phyloP scores from a whole-genome alignment of 805 yeast genomes.

The Barnettozyma sucrosica region DNA sequence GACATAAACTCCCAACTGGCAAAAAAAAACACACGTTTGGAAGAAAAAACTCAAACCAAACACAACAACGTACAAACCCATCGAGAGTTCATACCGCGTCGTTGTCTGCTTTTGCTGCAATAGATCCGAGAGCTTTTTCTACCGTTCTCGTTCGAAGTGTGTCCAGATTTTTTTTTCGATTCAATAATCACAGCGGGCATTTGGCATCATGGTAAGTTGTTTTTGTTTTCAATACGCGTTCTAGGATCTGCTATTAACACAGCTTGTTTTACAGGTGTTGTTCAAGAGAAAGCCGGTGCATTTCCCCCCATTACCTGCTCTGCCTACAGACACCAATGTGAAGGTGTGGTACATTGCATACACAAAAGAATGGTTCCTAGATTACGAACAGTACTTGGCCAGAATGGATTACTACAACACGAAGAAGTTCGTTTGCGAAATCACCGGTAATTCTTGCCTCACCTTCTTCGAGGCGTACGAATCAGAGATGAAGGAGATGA shows the following conservation, averaged over 20 bases:
- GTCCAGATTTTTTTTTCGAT: not conserved
- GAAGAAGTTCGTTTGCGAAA: constrained; percentile 88
- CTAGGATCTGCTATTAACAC: not conserved
- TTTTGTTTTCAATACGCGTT: not conserved
- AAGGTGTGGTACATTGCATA: constrained; percentile 78
- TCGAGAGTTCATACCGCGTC: too few species aligned
- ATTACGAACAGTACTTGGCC: constrained; percentile 68
- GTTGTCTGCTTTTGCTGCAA: too few species aligned
- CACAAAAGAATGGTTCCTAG: constrained; percentile 83
- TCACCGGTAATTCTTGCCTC: constrained; percentile 87
- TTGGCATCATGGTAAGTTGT: not conserved
- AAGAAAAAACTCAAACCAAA: too few species aligned
- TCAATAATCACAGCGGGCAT: not conserved
- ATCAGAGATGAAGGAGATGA: constrained; percentile 60
- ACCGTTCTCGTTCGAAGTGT: not conserved
- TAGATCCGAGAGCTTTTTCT: not conserved
- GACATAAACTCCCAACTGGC: too few species aligned
- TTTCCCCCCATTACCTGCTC: constrained; percentile 47
- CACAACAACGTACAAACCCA: too few species aligned
- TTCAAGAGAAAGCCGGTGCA: constrained; percentile 69
- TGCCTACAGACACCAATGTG: constrained; percentile 50
- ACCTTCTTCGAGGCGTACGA: constrained; percentile 86
- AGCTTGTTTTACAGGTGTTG: constrained; percentile 46
- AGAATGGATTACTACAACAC: constrained; percentile 68
- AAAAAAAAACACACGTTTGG: too few species aligned